Percentiles rank a stretch among this genome's conserved stretches.
phyloP scores from a whole-genome alignment of 108 stramenopile genomes.

The Cyclostephanos tholiformis region DNA sequence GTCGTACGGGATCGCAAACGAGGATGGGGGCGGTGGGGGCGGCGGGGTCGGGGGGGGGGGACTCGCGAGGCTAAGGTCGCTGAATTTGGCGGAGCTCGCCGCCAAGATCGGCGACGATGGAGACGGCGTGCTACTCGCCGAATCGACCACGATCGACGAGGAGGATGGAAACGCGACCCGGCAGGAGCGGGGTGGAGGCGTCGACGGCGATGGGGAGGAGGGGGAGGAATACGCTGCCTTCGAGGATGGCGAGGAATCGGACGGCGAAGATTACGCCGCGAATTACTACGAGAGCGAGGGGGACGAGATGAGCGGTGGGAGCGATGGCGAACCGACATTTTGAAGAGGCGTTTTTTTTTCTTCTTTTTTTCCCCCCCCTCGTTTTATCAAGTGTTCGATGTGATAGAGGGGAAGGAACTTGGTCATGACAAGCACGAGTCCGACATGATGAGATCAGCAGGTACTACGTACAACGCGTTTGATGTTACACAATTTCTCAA shows the following conservation, averaged over 20 bases:
- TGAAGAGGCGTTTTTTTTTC: slow-evolving; percentile 14
- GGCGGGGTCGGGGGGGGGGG: no score
- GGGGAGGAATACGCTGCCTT: not conserved
- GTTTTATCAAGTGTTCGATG: no score
- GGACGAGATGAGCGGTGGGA: slow-evolving; percentile 59
- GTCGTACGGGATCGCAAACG: not conserved
- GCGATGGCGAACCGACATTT: slow-evolving; percentile 70
- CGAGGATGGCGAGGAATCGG: slow-evolving; percentile 74
- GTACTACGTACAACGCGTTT: no score
- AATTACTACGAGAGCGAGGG: slow-evolving; percentile 74
- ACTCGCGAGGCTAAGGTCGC: not conserved
- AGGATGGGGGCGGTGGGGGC: no score
- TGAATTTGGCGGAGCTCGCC: not conserved
- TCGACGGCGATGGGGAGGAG: not conserved
- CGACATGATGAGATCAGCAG: no score
- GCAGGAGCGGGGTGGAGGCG: not conserved
- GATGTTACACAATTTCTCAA: no score
- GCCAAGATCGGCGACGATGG: not conserved
- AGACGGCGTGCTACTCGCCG: not conserved
- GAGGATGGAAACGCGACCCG: not conserved
- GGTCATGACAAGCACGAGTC: no score
- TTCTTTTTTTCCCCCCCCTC: no score
- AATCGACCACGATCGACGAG: no score
- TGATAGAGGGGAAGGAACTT: no score
- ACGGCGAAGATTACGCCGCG: slow-evolving; percentile 65